Evolutionary conservation across 768 basidiomycete genomes (phyloP), one percentile per base, ranked within the genome.

Genomic region (Tylopilus sp.): DNA sequence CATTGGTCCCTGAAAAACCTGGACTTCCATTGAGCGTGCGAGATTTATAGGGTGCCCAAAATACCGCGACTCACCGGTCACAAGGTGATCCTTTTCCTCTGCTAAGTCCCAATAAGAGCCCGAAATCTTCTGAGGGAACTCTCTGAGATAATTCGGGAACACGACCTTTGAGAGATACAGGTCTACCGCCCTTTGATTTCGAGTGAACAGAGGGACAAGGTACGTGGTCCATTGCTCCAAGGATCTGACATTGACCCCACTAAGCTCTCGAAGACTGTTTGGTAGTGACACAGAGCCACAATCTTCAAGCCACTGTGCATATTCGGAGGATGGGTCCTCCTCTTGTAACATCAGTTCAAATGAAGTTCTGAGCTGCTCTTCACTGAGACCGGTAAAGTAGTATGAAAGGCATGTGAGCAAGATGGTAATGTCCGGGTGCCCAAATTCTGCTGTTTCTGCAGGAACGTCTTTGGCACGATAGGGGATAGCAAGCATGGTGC

Each of bases 31-130:
- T 28, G 28, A 28, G 28, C 8, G 28, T 10, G 28, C 28, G 11
- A 4, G 28, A 28, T 5, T 28, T 8, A 28, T 10, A 28, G 11
- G 7, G 11, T 8, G 7, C 3, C 11, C 28, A 28, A 28, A 28
- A 7, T 10, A 10, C 11, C 28, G 7, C 28, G 28, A 10, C 28
- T 28, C 2, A 21, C 26, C 46, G 5, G 25, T 39, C 12, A 39
- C 9, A 0, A 62, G 10, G 12, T 53, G 55, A 0, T 18, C 36
- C 10, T 47, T 55, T 43, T 56, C 66, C n/a, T 63, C 52, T 3
- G 71, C 73, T 21, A 73, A 53, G 53, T 73, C 74, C 72, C 72
- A 73, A 1, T 64, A 69, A 1, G 68, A 69, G 21, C 71, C 68
- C 3, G 69, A 56, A 13, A 73, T 51, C 30, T 70, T 75, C 0